Percentiles rank a stretch among this genome's conserved stretches.
Conservation (phyloP, 768 basidiomycete species). For the Lactarius hengduanensis region DNA sequence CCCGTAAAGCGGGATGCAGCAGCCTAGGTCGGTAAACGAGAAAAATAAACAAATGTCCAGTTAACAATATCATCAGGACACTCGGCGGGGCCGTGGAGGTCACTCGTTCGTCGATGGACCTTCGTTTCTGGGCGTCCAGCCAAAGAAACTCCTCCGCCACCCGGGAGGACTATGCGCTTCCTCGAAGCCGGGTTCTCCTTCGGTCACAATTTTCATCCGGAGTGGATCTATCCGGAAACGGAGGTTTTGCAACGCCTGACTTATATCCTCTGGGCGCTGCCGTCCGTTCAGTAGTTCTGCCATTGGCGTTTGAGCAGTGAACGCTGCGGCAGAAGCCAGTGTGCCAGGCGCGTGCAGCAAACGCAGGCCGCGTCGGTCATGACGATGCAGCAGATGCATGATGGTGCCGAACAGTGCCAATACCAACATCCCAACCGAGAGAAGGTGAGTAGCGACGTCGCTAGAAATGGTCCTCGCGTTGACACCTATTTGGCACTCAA, state of each 20-base stretch:
- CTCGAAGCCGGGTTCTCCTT: conserved; percentile 50
- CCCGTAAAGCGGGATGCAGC: neutral
- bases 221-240: conserved; percentile 51
- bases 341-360: conserved; percentile 51
- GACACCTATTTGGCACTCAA: neutral
- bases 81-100: neutral
- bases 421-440: conserved; percentile 43
- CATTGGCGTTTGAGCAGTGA: conserved; percentile 51
- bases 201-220: conserved; percentile 53
- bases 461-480: conserved; percentile 32
- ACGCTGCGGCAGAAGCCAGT: conserved; percentile 54
- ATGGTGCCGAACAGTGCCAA: conserved; percentile 45
- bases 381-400: conserved; percentile 48
- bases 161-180: conserved; percentile 23
- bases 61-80: neutral
- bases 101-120: neutral
- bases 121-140: neutral
- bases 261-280: conserved; percentile 42
- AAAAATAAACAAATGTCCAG: neutral
- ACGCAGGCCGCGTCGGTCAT: conserved; percentile 44
- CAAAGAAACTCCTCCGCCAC: neutral
- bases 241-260: conserved; percentile 42
- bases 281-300: conserved; percentile 45
- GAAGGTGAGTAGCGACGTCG: conserved; percentile 44
- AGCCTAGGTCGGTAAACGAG: neutral